Conservation (phyloP, 257 asterid genomes). For the Verbascum thapsus region DNA sequence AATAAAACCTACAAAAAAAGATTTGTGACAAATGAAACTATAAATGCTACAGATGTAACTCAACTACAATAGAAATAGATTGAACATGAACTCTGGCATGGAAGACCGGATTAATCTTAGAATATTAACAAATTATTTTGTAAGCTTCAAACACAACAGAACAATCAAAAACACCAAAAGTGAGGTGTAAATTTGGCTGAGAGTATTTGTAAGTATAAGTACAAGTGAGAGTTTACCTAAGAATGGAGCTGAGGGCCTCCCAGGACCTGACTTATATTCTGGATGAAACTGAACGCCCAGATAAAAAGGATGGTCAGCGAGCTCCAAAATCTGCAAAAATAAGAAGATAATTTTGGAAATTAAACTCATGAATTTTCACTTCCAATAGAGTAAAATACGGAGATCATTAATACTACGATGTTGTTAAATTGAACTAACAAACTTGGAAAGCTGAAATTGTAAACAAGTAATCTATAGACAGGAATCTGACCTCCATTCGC, state of each 20-base stretch:
- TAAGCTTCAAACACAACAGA: not conserved
- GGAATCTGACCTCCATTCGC: constrained; percentile 82
- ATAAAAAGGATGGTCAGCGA: constrained; percentile 71
- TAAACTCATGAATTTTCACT: constrained; percentile 14
- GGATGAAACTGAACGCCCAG: constrained; percentile 97
- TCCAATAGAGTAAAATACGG: not conserved
- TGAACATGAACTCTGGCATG: not conserved
- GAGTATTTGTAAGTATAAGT: too few relatives aligned
- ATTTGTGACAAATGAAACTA: not conserved
- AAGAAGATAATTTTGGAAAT: constrained; percentile 16
- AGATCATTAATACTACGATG: not conserved
- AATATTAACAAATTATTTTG: not conserved
- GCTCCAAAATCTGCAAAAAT: constrained; percentile 68
- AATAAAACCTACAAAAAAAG: constrained; percentile 48
- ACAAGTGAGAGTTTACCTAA: constrained; percentile 53
- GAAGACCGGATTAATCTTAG: not conserved
- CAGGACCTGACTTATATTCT: constrained; percentile 91
- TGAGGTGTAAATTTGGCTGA: not conserved
- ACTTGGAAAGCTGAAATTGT: not conserved
- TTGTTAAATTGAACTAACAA: constrained; percentile 2
- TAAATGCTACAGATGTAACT: not conserved
- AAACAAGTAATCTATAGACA: constrained; percentile 18
- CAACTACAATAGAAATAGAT: not conserved
- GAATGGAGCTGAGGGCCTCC: constrained; percentile 79
- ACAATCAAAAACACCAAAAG: not conserved